phyloP scores from a whole-genome alignment of 257 asterid genomes.

The Rauvolfia tetraphylla region DNA sequence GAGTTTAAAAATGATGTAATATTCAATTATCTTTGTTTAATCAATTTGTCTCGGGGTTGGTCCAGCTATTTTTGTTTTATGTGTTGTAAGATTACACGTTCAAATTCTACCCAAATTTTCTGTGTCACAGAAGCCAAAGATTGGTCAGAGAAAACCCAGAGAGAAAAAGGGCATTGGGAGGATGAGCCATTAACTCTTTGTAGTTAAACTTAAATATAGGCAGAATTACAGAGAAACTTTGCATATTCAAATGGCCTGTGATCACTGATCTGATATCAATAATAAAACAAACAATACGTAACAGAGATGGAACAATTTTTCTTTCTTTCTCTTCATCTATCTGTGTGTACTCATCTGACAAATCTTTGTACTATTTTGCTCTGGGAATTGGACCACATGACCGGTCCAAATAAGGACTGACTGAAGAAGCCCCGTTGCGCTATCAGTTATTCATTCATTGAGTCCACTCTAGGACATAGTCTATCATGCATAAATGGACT shows the following conservation, averaged over 20 bases:
- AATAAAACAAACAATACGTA: neutral
- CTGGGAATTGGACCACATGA: slow-evolving; percentile 69
- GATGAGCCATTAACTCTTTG: slow-evolving; percentile 16
- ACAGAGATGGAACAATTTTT: slow-evolving; percentile 3
- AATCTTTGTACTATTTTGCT: slow-evolving; percentile 41
- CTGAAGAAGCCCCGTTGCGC: neutral
- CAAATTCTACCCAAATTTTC: slow-evolving; percentile 16
- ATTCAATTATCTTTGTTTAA: slow-evolving; percentile 41
- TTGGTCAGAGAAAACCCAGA: slow-evolving; percentile 31
- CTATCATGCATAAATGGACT: no score
- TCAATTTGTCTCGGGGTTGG: slow-evolving; percentile 44
- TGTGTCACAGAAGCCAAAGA: slow-evolving; percentile 35
- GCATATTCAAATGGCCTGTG: slow-evolving; percentile 10
- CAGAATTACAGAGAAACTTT: neutral
- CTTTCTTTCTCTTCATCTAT: slow-evolving; percentile 17
- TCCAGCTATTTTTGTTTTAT: slow-evolving; percentile 54
- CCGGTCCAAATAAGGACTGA: slow-evolving; percentile 55
- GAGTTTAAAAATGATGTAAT: slow-evolving; percentile 46
- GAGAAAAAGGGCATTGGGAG: slow-evolving; percentile 42
- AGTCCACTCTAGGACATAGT: no score
- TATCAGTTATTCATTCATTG: slow-evolving; percentile 18
- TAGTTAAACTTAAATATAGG: no score
- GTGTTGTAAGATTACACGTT: slow-evolving; percentile 40
- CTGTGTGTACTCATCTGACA: slow-evolving; percentile 44
- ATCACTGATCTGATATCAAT: neutral